Conservation (phyloP, 805 yeast species). For the Metschnikowia bowlesiae region DNA sequence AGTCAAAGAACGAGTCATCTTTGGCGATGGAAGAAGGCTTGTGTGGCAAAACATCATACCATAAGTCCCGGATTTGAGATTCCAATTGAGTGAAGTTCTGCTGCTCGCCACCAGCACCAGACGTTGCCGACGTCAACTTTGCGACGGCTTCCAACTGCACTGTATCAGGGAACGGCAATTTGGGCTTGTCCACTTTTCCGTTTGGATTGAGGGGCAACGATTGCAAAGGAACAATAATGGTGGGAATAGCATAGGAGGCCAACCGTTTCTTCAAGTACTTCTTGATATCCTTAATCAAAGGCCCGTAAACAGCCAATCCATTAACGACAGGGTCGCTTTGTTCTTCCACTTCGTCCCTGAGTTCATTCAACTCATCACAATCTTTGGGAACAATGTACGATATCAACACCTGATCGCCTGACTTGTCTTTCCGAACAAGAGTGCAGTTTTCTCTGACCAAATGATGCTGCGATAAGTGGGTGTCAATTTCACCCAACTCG, state of each 20-base stretch:
- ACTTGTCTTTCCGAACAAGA: slow-evolving; percentile 83
- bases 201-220: slow-evolving; percentile 93
- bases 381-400: slow-evolving; percentile 83
- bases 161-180: slow-evolving; percentile 88
- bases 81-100: slow-evolving; percentile 58
- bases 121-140: slow-evolving; percentile 35
- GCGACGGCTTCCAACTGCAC: slow-evolving; percentile 81
- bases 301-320: slow-evolving; percentile 73
- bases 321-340: slow-evolving; percentile 62
- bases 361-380: slow-evolving; percentile 41
- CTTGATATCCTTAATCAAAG: slow-evolving; percentile 75
- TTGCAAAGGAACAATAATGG: slow-evolving; percentile 81
- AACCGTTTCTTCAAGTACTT: slow-evolving; percentile 74
- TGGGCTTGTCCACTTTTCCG: slow-evolving; percentile 97
- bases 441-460: slow-evolving; percentile 90
- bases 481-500: slow-evolving; percentile 96
- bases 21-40: slow-evolving; percentile 73
- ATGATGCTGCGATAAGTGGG: slow-evolving; percentile 92
- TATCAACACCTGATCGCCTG: slow-evolving; percentile 86
- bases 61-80: slow-evolving; percentile 66
- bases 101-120: slow-evolving; percentile 42
- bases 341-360: slow-evolving; percentile 46
- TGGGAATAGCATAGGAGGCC: slow-evolving; percentile 91
- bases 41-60: slow-evolving; percentile 83
- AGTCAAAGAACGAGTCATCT: slow-evolving; percentile 88